These are phyloP conservation scores for Penicillium concentricum DNA, from an alignment of 2,329 filamentous ascomycete genomes.

Conservation along the genomic window DNA sequence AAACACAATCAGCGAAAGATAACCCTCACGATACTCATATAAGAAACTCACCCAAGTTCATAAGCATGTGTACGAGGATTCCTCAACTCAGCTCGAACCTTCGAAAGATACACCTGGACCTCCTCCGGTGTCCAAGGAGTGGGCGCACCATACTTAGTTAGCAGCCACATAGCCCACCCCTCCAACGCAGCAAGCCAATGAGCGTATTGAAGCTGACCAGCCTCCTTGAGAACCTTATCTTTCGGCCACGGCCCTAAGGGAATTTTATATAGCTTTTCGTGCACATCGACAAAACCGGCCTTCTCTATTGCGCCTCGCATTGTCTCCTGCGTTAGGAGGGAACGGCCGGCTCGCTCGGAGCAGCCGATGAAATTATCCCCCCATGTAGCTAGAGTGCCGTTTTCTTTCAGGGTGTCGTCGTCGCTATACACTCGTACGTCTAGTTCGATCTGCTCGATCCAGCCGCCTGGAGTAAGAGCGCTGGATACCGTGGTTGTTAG, in stretches of 20 bases:
- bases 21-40: neutral
- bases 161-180: slow-evolving; percentile 30
- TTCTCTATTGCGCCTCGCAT: slow-evolving; percentile 27
- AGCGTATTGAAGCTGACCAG: slow-evolving; percentile 40
- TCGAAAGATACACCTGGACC: slow-evolving; percentile 12
- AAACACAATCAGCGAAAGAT: neutral
- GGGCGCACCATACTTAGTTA: slow-evolving; percentile 26
- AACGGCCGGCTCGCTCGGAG: slow-evolving; percentile 22
- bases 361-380: slow-evolving; percentile 22
- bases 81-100: slow-evolving; percentile 3
- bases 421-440: slow-evolving; percentile 13
- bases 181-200: slow-evolving; percentile 30
- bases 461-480: slow-evolving; percentile 2
- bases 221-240: slow-evolving; percentile 29
- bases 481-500: neutral
- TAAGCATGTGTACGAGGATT: slow-evolving; percentile 5
- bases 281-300: slow-evolving; percentile 34
- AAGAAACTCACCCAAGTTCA: neutral
- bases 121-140: slow-evolving; percentile 19
- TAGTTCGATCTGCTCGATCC: slow-evolving; percentile 14
- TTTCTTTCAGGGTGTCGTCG: slow-evolving; percentile 2
- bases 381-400: slow-evolving; percentile 7
- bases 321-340: slow-evolving; percentile 23
- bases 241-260: slow-evolving; percentile 33
- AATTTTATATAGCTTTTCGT: slow-evolving; percentile 27